Evolutionary conservation across 495 filamentous ascomycete genomes (phyloP), one percentile per base, ranked within the genome.

Genomic region (Aspergillus kassunensis): DNA sequence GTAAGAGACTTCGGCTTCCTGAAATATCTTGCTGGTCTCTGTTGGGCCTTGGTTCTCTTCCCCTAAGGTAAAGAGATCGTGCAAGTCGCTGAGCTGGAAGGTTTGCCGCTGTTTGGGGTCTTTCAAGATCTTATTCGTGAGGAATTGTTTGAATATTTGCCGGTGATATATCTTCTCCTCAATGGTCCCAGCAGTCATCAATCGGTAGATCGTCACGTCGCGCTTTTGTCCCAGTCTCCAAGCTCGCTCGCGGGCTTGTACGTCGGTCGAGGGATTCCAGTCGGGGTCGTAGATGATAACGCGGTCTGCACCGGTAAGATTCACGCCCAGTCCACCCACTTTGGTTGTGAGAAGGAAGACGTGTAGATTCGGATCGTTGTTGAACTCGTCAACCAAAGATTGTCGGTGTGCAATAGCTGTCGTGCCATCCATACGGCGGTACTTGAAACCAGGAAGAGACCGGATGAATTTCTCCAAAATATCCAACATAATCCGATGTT

Each of bases 91-190:
- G 50, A 92, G 70, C 50, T 92, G 85, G 64, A 97, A 96, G 0
- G 83, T 87, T 47, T 90, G 86, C 13, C 85, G 83, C 61, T 96
- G 89, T 57, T 91, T 96, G 0, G 93, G 90, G 55, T 97, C 91
- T 63, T 84, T 88, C 49, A 97, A 65, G 10, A 98, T 91, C 64
- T 98, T 98, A 70, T 96, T 92, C 7, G 88, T 88, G 25, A 98
- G 73, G 60, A 96, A 95, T 57, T 96, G 91, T 67, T 98, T 98
- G 72, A 91, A 97, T 43, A 98, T 89, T 66, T 98, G 93, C 5
- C 93, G 87, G 64, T 97, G 93, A 51, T 97, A 97, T 34, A 98
- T 97, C 76, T 97, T 97, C 69, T 98, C 93, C 61, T 98, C 93
- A 27, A 98, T 97, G 0, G 93, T 97, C 13, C 92, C 91, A 2